phyloP scores from a whole-genome alignment of 306 rosid species.

The Phaseolus lunatus region DNA sequence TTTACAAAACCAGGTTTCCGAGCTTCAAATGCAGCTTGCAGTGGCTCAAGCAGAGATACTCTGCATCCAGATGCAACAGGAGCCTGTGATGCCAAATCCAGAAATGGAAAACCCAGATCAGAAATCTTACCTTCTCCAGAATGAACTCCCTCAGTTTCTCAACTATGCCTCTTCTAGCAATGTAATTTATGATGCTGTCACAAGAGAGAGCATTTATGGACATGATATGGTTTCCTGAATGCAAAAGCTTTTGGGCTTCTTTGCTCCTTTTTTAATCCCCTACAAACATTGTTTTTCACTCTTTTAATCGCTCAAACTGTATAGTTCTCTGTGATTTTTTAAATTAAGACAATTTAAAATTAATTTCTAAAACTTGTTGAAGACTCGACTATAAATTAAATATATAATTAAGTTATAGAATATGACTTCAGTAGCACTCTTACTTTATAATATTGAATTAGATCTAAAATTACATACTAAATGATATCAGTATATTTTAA shows the following conservation, averaged over 20 bases:
- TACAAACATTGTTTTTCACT: background rate
- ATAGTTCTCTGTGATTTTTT: no score
- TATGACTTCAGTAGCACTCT: no score
- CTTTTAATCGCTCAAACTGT: no score
- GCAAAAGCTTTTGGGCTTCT: slow-evolving; percentile 13
- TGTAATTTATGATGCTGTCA: slow-evolving; percentile 71
- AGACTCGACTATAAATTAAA: no score
- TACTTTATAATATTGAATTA: no score
- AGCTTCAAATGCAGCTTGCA: slow-evolving; percentile 95
- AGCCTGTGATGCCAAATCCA: slow-evolving; percentile 50
- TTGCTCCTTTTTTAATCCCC: background rate
- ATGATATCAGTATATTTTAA: no score
- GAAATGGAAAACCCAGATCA: slow-evolving; percentile 46
- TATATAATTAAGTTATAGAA: no score
- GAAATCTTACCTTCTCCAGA: slow-evolving; percentile 53
- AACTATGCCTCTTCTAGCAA: slow-evolving; percentile 66
- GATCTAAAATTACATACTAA: no score
- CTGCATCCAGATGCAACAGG: slow-evolving; percentile 84
- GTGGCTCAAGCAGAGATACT: slow-evolving; percentile 92
- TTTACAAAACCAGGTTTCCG: slow-evolving; percentile 82
- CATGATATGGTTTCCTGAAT: slow-evolving; percentile 74
- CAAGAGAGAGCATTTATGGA: slow-evolving; percentile 62
- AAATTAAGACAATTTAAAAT: no score
- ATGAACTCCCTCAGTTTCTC: slow-evolving; percentile 60
- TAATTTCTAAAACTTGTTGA: no score